Evolutionary conservation across 2,329 filamentous ascomycete genomes (phyloP).

Genomic region (Penicillium hesseltinei): DNA sequence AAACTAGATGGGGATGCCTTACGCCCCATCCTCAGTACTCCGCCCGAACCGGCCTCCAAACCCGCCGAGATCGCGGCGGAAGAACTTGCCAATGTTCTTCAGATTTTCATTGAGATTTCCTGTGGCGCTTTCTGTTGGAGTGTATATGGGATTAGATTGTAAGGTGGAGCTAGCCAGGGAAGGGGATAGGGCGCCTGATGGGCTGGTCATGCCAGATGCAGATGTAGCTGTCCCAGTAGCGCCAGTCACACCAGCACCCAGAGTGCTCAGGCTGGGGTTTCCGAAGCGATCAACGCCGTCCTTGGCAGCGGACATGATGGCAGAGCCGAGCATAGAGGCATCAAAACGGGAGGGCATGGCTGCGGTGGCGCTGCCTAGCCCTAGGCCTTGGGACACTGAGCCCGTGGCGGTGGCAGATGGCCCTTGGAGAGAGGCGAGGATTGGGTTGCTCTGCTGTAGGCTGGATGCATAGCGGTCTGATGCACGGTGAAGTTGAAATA

Average conservation of each 20-base stretch:
- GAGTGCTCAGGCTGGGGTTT: slow-evolving; percentile 51
- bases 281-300: slow-evolving; percentile 79
- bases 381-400: slow-evolving; percentile 49
- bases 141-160: slow-evolving; percentile 21
- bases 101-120: slow-evolving; percentile 87
- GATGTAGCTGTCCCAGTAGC: slow-evolving; percentile 25
- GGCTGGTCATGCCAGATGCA: slow-evolving; percentile 30
- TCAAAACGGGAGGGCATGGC: slow-evolving; percentile 66
- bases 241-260: slow-evolving; percentile 32
- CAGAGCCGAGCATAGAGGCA: slow-evolving; percentile 77
- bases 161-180: slow-evolving; percentile 21
- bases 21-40: slow-evolving; percentile 19
- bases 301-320: slow-evolving; percentile 80
- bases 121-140: slow-evolving; percentile 45
- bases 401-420: slow-evolving; percentile 31
- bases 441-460: slow-evolving; percentile 66
- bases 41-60: slow-evolving; percentile 69
- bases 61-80: slow-evolving; percentile 78
- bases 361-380: slow-evolving; percentile 44
- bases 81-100: slow-evolving; percentile 95
- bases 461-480: slow-evolving; percentile 62
- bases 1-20: background rate
- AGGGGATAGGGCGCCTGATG: slow-evolving; percentile 27
- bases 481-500: slow-evolving; percentile 83
- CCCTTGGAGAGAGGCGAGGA: slow-evolving; percentile 63